Evolutionary conservation across 1,284 basidiomycete genomes (phyloP).

Genomic region (Pyrrhoderma lamaoense): DNA sequence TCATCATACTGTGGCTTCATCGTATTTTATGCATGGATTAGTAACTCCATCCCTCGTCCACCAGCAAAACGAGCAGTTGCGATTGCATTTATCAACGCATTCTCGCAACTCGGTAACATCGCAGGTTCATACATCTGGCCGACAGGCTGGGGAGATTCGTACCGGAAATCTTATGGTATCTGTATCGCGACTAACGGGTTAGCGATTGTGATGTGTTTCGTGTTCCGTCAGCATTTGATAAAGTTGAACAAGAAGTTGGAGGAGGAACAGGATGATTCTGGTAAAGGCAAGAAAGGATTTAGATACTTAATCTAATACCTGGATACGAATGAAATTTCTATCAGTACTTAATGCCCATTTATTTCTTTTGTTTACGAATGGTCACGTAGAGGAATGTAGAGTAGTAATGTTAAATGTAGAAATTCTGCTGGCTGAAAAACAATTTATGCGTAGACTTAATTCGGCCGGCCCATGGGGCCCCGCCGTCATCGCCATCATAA

Average conservation of each 20-base stretch:
- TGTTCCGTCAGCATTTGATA: conserved; percentile 45
- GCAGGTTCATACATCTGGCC: conserved; percentile 59
- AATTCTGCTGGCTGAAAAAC: no score
- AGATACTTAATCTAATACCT: conserved; percentile 40
- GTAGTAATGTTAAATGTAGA: no score
- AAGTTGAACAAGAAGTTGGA: conserved; percentile 41
- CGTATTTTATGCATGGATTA: conserved; percentile 64
- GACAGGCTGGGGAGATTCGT: conserved; percentile 34
- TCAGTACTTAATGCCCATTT: no score
- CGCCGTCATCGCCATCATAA: no score
- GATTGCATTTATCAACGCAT: conserved; percentile 65
- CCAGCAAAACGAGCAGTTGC: conserved; percentile 73
- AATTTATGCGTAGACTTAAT: no score
- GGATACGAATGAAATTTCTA: no score
- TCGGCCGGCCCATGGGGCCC: no score
- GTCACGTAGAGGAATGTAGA: no score
- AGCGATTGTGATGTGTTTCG: conserved; percentile 46
- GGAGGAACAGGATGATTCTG: conserved; percentile 35
- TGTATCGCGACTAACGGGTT: conserved; percentile 43
- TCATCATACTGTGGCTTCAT: conserved; percentile 68
- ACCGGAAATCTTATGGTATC: conserved; percentile 39
- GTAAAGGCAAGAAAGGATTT: conserved; percentile 36
- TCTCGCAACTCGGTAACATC: conserved; percentile 70
- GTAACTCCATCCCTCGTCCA: conserved; percentile 58
- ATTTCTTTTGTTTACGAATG: no score